Base-by-base conservation (phyloP, 2,329 filamentous ascomycete species). In the Colletotrichum sp. region DNA sequence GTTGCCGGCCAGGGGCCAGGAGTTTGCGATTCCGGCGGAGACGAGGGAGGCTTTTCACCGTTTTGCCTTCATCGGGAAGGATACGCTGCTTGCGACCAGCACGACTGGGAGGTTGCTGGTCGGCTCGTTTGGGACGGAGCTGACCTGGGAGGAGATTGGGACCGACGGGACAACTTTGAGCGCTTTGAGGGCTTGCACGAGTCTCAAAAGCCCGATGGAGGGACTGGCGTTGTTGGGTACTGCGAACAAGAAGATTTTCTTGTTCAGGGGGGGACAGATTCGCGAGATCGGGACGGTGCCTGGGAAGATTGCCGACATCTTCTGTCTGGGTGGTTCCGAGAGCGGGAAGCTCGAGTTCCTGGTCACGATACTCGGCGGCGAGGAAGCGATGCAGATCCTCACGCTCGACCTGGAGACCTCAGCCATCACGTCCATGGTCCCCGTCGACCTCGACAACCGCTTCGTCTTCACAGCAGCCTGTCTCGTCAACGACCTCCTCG, bases 51-150 rank as follows among this genome's bases (percentile, higher is more conserved):
- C 85, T 12, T 90, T 94, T 74, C 90, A 91, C 71, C 88, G 90
- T 58, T 95, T 94, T 79, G 89, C 90, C 28, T 94, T 94, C 73
- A 80, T 94, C 5, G 87, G 87, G 1, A 83, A 89, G 5, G 81
- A 86, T 5, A 82, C 84, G 3, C 80, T 95, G 4, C 82, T 95
- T 21, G 85, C 90, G 5, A 89, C 88, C 1, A 93, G 92, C 0
- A 92, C 89, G 1, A 89, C 89, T 43, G 94, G 94, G 1, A 88
- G 89, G 21, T 80, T 95, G 0, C 85, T 94, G 6, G 77, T 90
- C 1, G 88, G 87, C 2, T 80, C 82, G 0, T 82, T 89, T 48
- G 76, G 60, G 5, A 67, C 77, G 8, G 70, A 62, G n/a, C 71
- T 83, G 4, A 66, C 77, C 1, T 92, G 90, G 90, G 79, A 82